Evolutionary conservation across 2,329 filamentous ascomycete genomes (phyloP).

Genomic region (Cladophialophora bantiana): DNA sequence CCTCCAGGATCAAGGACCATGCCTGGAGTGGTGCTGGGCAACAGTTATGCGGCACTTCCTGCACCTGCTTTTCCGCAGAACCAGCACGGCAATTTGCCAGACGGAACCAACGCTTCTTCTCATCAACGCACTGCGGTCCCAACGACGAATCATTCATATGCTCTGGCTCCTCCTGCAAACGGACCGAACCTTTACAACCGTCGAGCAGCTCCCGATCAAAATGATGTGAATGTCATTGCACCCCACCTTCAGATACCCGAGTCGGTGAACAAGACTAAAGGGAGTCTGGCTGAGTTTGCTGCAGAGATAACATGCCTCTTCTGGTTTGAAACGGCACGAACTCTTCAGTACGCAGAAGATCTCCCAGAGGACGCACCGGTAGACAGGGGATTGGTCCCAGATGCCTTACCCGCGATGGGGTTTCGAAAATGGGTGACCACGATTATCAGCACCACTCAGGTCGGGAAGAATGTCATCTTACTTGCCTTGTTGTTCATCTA

Average conservation of each 20-base stretch:
- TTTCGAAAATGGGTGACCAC: conserved; percentile 95
- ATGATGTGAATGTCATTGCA: conserved; percentile 49
- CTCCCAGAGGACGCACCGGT: conserved; percentile 54
- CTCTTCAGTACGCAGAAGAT: conserved; percentile 73
- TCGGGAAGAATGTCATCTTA: conserved; percentile 93
- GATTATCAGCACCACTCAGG: conserved; percentile 91
- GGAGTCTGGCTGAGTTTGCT: conserved; percentile 81
- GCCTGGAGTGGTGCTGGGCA: conserved; percentile 32
- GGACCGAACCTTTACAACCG: conserved; percentile 14
- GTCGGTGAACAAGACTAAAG: conserved; percentile 76
- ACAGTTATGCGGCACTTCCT: conserved; percentile 27
- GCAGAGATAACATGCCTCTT: conserved; percentile 95
- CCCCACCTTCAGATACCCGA: conserved; percentile 72
- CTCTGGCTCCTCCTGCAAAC: conserved; percentile 17
- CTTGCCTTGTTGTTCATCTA: conserved; percentile 92
- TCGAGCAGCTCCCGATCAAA: conserved; percentile 23
- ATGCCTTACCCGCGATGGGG: conserved; percentile 77
- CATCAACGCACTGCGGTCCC: conserved; percentile 13
- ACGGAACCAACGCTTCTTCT: conserved; percentile 8
- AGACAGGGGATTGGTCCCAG: conserved; percentile 65
- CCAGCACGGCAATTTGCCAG: conserved; percentile 3
- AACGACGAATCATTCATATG: conserved; percentile 24
- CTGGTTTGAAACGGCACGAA: conserved; percentile 92
- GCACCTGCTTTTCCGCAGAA: conserved; percentile 20
- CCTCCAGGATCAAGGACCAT: conserved; percentile 39